Evolutionary conservation across 352 stramenopile genomes (phyloP), one percentile per base, ranked within the genome.

Genomic region (Aphanomyces invadans): DNA sequence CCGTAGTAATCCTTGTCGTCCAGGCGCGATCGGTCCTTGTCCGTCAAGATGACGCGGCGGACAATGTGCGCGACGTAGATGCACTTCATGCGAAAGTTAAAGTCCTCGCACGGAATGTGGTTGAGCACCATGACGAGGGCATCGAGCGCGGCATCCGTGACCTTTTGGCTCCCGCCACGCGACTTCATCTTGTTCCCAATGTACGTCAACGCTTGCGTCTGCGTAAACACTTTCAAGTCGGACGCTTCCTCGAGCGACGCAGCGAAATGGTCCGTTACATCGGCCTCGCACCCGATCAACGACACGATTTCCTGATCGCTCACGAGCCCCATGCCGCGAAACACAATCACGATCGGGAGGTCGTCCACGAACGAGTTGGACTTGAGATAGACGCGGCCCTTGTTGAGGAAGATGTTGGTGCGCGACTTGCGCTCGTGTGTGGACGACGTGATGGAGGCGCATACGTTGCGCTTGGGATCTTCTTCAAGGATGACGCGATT

Each of bases 1-100:
- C 97, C 97, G 71, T 99, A 99, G 78, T 99, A 99, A 78, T 99
- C 97, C 76, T 99, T 99, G 77, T 99, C 96, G 73, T 98, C 96
- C 54, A 99, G 76, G 7, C 81, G 83, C 63, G 83, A 92, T 59
- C 92, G 79, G 69, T 95, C 83, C 70, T 88, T 89, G 72, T 94
- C 84, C 25, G 87, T 95, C 53, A 88, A 81, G 28, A 95, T 76
- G 57, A 96, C 87, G 48, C 95, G 86, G 26, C 97, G 83, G 32
- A 98, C 92, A 79, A 99, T 99, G 73, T 99, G 95, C 12, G 91
- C 92, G 25, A 99, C 88, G 77, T 99, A 99, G 70, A 99, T 97
- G 45, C 87, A 93, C 79, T 99, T 99, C 23, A 96, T 81, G 23
- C 94, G 81, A 71, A 99, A 99, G 78, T 99, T 96, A 66, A 97